phyloP scores from a whole-genome alignment of 176 grass and related monocot genomes.

The Carex scoparia region DNA sequence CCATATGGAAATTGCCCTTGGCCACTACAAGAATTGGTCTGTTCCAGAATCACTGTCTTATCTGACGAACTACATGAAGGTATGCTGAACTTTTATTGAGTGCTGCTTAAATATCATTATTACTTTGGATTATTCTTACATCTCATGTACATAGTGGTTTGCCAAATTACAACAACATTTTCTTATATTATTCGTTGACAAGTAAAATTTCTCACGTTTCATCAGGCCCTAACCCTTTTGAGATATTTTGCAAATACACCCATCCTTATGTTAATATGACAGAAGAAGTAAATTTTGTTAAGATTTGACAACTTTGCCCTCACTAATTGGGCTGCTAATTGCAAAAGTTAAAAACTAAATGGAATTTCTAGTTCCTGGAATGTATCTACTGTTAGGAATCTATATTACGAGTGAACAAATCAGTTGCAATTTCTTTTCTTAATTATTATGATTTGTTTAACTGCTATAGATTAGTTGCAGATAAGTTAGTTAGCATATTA shows the following conservation, averaged over 20 bases:
- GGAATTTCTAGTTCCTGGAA: neutral
- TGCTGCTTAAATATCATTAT: neutral
- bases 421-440: neutral
- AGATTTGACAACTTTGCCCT: neutral
- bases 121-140: neutral
- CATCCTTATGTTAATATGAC: neutral
- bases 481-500: neutral
- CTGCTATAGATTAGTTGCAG: neutral
- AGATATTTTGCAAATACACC: neutral
- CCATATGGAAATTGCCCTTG: conserved; percentile 87
- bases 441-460: neutral
- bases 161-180: neutral
- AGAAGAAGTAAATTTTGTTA: neutral
- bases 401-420: neutral
- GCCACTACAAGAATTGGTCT: conserved; percentile 91
- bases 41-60: conserved; percentile 70
- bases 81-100: conserved; percentile 6
- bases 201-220: neutral
- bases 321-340: neutral
- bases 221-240: neutral
- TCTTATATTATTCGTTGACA: neutral
- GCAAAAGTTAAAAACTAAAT: neutral
- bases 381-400: neutral
- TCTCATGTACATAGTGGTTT: neutral
- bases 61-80: conserved; percentile 82